Conservation (phyloP, 306 rosid genomes). For the Elaeagnus macrophylla region DNA sequence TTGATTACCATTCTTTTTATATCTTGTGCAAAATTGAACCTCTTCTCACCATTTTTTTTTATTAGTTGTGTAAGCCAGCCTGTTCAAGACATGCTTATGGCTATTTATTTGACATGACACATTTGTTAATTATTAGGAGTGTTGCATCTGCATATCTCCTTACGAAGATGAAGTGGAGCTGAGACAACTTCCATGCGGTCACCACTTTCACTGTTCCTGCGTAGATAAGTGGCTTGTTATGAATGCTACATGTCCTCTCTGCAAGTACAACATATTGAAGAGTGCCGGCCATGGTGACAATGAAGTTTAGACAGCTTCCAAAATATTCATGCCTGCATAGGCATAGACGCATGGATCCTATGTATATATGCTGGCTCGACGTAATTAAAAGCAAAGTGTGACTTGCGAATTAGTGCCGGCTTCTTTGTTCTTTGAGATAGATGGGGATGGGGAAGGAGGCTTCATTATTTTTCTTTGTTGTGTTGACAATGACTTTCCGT, state of each 20-base stretch:
- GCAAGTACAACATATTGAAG: slow-evolving; percentile 90
- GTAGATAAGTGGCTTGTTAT: slow-evolving; percentile 88
- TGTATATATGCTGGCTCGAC: not conserved
- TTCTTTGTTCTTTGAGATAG: not conserved
- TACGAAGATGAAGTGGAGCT: slow-evolving; percentile 86
- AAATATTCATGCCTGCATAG: not conserved
- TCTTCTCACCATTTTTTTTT: not conserved
- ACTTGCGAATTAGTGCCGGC: slow-evolving; percentile 14
- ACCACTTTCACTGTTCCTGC: slow-evolving; percentile 90
- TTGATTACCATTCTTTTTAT: too few species aligned
- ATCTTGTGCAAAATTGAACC: too few species aligned
- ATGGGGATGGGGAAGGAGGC: too few species aligned
- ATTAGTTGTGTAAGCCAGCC: not conserved
- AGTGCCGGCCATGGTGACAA: slow-evolving; percentile 50
- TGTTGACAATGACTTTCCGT: not conserved
- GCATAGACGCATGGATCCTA: not conserved
- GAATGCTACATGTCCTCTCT: slow-evolving; percentile 93
- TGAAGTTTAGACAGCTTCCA: slow-evolving; percentile 37
- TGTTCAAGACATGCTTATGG: not conserved
- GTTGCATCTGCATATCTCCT: slow-evolving; percentile 90
- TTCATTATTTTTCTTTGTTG: slow-evolving; percentile 6
- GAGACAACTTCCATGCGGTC: slow-evolving; percentile 90
- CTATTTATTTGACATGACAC: not conserved
- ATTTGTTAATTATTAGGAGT: slow-evolving; percentile 45
- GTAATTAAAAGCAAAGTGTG: slow-evolving; percentile 19